Percentiles rank a stretch among this genome's conserved stretches.
Conservation (phyloP, 2,329 filamentous ascomycete genomes). For the Sporothrix globosa region DNA sequence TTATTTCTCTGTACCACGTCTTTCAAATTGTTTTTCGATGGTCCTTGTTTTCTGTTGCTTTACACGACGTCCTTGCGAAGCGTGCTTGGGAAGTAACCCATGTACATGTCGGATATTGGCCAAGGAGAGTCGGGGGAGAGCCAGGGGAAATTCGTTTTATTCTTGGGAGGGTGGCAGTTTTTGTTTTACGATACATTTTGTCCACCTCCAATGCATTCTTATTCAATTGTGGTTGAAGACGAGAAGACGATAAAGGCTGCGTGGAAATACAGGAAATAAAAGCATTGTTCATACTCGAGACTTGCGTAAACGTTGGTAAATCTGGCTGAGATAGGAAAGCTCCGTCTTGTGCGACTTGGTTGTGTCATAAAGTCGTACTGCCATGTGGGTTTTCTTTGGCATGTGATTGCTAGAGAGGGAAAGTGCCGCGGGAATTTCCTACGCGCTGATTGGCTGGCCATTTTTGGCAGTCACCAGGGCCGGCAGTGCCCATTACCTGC, state of each 20-base stretch:
- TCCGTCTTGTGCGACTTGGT: not conserved
- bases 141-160: not conserved
- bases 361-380: not conserved
- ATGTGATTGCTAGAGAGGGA: constrained; percentile 16
- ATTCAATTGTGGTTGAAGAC: not conserved
- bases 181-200: not conserved
- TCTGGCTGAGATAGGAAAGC: not conserved
- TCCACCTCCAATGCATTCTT: not conserved
- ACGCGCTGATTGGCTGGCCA: constrained; percentile 6
- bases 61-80: not conserved
- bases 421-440: constrained; percentile 25
- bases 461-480: not conserved
- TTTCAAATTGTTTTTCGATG: not conserved
- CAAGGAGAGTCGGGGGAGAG: not conserved
- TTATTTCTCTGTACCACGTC: not conserved
- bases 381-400: constrained; percentile 1
- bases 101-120: not conserved
- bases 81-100: not conserved
- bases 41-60: not conserved
- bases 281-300: not conserved
- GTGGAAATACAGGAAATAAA: not conserved
- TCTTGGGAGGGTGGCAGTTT: not conserved
- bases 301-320: not conserved
- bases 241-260: not conserved
- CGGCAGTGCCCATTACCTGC: not conserved